Evolutionary conservation across 108 stramenopile genomes (phyloP), one percentile per base, ranked within the genome.

Genomic region (Skeletonema menzelii): DNA sequence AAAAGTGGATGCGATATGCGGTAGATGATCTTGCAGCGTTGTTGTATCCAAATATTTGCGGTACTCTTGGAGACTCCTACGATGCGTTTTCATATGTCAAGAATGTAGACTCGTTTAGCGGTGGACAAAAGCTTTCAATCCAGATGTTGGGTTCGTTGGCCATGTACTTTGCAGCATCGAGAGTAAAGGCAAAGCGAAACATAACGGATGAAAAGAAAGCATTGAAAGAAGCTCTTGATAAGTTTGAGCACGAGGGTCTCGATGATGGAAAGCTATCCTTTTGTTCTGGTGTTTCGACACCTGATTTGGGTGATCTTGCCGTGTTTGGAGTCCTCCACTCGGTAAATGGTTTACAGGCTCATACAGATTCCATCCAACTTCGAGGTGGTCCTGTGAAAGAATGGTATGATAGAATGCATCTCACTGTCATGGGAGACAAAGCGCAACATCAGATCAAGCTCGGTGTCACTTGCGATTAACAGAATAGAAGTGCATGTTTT

Each of bases 131-230:
- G 57, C 40, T 87, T 27, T 42, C 77, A 14, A 91, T 94, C 73
- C 88, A 81, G 47, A 69, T 12, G 14, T 30, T 91, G 58, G 97
- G 97, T 19, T 84, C 92, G 2, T 31, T 91, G 34, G 93, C 92
- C 42, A 97, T 97, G 97, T 95, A 91, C 66, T 68, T 91, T 59
- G 94, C 95, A 46, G 92, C 92, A n/a, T 91, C 88, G 26, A 89
- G 87, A 59, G 80, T 96, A 27, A 95, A 92, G 58, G 65, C 82
- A 35, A 92, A 87, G 67, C 84, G 89, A 59, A 82, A 86, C 28
- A 93, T 95, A 42, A 79, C 69, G 0, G 92, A 96, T 79, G 95
- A 90, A 59, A 79, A 82, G 37, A 69, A 74, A 59, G 95, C 91
- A 6, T 77, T 97, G 57, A 65, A 78, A 30, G 74, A 77, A 4